Evolutionary conservation across 495 filamentous ascomycete species (phyloP).

Genomic region (Trichoderma asperelloides): DNA sequence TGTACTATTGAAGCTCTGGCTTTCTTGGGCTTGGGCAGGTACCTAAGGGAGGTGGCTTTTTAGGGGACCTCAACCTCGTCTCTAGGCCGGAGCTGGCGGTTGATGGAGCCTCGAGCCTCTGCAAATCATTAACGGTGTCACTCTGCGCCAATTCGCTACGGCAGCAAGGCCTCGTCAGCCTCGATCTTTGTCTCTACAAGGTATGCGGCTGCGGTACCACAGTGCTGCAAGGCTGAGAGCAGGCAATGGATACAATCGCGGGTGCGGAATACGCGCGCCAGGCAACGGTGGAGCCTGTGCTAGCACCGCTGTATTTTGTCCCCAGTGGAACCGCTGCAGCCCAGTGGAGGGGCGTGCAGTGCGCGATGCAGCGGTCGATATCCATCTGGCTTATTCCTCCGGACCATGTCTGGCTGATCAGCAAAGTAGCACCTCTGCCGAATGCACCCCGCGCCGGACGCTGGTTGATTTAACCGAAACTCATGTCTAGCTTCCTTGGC

Average conservation of each 20-base stretch:
- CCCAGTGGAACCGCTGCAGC: slow-evolving; percentile 5
- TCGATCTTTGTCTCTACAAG: neutral
- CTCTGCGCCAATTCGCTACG: neutral
- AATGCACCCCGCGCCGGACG: neutral
- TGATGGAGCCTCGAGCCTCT: neutral
- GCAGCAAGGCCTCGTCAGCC: neutral
- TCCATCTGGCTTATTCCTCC: neutral
- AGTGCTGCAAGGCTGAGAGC: neutral
- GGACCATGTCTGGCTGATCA: neutral
- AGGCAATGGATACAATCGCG: neutral
- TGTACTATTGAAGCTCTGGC: neutral
- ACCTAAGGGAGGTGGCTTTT: neutral
- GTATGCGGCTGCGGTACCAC: neutral
- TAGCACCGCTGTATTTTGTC: neutral
- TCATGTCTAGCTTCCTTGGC: neutral
- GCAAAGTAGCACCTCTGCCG: neutral
- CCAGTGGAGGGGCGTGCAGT: neutral
- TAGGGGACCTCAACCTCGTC: neutral
- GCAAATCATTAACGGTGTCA: neutral
- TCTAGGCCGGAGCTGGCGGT: neutral
- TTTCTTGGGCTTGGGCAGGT: neutral
- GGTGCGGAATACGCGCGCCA: neutral
- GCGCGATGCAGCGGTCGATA: neutral
- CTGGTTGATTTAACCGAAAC: neutral
- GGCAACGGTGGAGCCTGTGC: neutral